A percentile compares a stretch with the other conserved stretches of the same genome.
phyloP scores from a whole-genome alignment of 108 stramenopile species.

The Asterionellopsis glacialis region DNA sequence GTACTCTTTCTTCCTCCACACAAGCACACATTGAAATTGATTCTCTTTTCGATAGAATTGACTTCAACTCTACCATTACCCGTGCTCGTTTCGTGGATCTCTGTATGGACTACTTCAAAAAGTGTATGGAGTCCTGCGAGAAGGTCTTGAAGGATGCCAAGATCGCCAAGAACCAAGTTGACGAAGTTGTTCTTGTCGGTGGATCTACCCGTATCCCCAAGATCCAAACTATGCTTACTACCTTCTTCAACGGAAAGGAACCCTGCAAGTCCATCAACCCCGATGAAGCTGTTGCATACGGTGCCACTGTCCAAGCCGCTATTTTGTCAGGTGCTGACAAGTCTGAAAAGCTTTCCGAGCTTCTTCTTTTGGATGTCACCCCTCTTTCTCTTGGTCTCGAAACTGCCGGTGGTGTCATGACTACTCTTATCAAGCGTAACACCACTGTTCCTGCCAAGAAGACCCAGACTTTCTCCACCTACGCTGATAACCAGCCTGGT shows the following conservation, averaged over 20 bases:
- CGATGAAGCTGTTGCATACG: conserved; percentile 95
- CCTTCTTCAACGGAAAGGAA: conserved; percentile 99
- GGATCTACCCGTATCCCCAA: conserved; percentile 99
- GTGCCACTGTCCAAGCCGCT: conserved; percentile 94
- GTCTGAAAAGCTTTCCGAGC: conserved; percentile 94
- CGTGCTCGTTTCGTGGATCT: conserved; percentile 95
- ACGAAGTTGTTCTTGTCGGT: conserved; percentile 97
- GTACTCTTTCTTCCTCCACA: conserved; percentile 96
- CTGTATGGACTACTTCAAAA: conserved; percentile 99
- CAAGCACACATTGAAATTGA: conserved; percentile 99
- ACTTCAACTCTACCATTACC: conserved; percentile 99
- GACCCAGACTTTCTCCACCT: conserved; percentile 98
- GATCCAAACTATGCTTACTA: conserved; percentile 88
- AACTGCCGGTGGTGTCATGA: conserved; percentile 96
- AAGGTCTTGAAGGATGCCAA: conserved; percentile 97
- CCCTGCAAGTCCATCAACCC: conserved; percentile 97
- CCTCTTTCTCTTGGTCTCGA: conserved; percentile 98
- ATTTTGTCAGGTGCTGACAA: conserved; percentile 93
- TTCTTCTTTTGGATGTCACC: conserved; percentile 96
- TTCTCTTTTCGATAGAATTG: conserved; percentile 97
- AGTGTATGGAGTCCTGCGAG: conserved; percentile 98
- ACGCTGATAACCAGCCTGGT: conserved; percentile 99
- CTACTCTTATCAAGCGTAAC: conserved; percentile 92
- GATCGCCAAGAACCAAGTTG: conserved; percentile 92
- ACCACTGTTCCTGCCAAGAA: conserved; percentile 97